Percentiles rank a stretch among this genome's conserved stretches.
phyloP scores from a whole-genome alignment of 108 stramenopile species.

The Bacterosira constricta region DNA sequence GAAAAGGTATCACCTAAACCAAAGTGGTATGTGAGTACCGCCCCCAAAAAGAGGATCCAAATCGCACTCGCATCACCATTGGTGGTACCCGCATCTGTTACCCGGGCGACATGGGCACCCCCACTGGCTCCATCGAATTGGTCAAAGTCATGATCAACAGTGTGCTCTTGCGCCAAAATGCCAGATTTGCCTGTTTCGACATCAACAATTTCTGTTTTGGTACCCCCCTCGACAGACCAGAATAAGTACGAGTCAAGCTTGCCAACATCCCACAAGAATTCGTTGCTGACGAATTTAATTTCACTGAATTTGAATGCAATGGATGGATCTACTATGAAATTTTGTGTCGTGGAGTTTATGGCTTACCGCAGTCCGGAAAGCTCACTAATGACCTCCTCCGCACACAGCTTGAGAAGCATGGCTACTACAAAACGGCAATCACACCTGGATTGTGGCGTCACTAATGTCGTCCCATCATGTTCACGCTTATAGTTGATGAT shows the following conservation, averaged over 20 bases:
- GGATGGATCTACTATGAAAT: constrained; percentile 34
- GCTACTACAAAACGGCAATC: constrained; percentile 6
- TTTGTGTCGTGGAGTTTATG: constrained; percentile 47
- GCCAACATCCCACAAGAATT: constrained; percentile 36
- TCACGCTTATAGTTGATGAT: constrained; percentile 66
- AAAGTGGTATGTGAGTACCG: constrained; percentile 8
- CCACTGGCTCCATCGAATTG: constrained; percentile 15
- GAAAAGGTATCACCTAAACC: not conserved
- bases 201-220: constrained; percentile 54
- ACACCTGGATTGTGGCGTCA: constrained; percentile 38
- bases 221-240: constrained; percentile 29
- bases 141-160: constrained; percentile 56
- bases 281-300: constrained; percentile 40
- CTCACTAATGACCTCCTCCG: constrained; percentile 37
- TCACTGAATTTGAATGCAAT: not conserved
- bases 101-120: constrained; percentile 26
- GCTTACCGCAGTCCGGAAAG: constrained; percentile 47
- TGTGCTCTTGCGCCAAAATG: constrained; percentile 28
- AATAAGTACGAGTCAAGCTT: constrained; percentile 49
- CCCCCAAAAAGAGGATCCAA: constrained; percentile 35
- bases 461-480: no score
- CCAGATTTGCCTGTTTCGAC: constrained; percentile 25
- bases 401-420: not conserved
- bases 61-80: constrained; percentile 30
- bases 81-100: constrained; percentile 48